Evolutionary conservation across 2,329 filamentous ascomycete species (phyloP).

Genomic region (Beauveria pseudobassiana): DNA sequence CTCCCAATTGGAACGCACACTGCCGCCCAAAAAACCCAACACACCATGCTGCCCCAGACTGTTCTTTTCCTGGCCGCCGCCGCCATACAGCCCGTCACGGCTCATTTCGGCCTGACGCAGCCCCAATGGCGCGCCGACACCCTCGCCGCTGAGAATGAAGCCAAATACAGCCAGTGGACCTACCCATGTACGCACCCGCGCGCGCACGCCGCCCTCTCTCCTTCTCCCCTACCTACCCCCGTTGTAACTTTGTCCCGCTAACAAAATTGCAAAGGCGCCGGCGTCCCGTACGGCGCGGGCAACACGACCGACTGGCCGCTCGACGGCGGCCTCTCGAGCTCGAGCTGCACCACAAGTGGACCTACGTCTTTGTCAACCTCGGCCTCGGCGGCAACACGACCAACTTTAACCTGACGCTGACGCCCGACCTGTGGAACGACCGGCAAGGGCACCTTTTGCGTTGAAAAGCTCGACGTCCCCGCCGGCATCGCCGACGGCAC

Average conservation of each 20-base stretch:
- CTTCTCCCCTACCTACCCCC: too few species aligned
- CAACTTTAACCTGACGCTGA: conserved; percentile 63
- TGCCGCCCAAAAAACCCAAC: neutral
- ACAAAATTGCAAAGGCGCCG: conserved; percentile 31
- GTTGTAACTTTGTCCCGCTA: too few species aligned
- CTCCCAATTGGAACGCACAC: too few species aligned
- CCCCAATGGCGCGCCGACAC: conserved; percentile 43
- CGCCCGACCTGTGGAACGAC: conserved; percentile 50
- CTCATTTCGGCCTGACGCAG: conserved; percentile 42
- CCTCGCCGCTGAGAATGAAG: conserved; percentile 28
- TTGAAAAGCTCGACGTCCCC: conserved; percentile 51
- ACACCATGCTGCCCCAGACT: neutral
- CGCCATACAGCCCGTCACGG: conserved; percentile 30
- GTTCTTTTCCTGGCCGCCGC: conserved; percentile 25
- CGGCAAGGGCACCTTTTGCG: conserved; percentile 58
- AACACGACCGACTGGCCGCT: conserved; percentile 48
- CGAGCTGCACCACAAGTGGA: conserved; percentile 43
- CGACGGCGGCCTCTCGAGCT: conserved; percentile 40
- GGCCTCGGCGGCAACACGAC: conserved; percentile 42
- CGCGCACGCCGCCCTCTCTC: too few species aligned
- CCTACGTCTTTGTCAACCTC: conserved; percentile 47
- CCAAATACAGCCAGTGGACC: conserved; percentile 39
- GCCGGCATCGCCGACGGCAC: conserved; percentile 50
- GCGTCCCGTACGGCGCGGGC: conserved; percentile 34
- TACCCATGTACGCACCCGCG: conserved; percentile 40